Conservation (phyloP, 1,139 yeast species). For the Magnusiomyces suaveolens region DNA sequence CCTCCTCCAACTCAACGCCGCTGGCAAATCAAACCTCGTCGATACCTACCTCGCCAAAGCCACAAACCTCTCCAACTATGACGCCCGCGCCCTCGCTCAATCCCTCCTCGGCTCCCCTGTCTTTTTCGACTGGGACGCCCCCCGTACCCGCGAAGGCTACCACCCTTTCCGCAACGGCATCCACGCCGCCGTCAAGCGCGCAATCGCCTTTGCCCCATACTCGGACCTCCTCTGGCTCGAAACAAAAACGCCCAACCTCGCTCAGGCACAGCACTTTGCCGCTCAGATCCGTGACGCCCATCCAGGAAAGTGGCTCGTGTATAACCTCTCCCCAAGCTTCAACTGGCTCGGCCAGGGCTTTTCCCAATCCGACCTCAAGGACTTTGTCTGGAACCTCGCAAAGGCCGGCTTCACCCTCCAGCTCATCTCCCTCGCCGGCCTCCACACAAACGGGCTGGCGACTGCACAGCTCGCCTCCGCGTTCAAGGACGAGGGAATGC, state of each 20-base stretch:
- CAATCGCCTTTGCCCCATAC: constrained; percentile 46
- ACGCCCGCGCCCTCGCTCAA: constrained; percentile 31
- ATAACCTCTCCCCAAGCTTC: constrained; percentile 50
- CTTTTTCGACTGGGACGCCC: constrained; percentile 49
- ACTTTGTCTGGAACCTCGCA: constrained; percentile 47
- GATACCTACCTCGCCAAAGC: constrained; percentile 26
- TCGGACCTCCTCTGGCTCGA: constrained; percentile 52
- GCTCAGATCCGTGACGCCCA: constrained; percentile 37
- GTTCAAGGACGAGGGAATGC: constrained; percentile 46
- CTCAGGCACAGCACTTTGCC: constrained; percentile 45
- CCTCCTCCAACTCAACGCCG: constrained; percentile 23
- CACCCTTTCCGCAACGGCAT: constrained; percentile 42
- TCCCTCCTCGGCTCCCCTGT: constrained; percentile 29
- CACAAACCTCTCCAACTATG: constrained; percentile 30
- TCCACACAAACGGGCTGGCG: constrained; percentile 44
- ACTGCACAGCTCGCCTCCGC: constrained; percentile 41
- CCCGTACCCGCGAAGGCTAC: constrained; percentile 50
- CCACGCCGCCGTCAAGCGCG: constrained; percentile 46
- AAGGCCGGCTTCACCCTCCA: constrained; percentile 46
- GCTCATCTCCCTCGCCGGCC: constrained; percentile 47
- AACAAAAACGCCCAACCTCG: constrained; percentile 46
- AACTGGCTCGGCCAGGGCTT: constrained; percentile 52
- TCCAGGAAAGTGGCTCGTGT: constrained; percentile 50
- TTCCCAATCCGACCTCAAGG: constrained; percentile 37
- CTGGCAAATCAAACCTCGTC: constrained; percentile 29